Percentiles rank a stretch among this genome's conserved stretches.
These are phyloP conservation scores for Solanum sejunctum DNA, from an alignment of 257 asterid genomes.

Conservation along the genomic window DNA sequence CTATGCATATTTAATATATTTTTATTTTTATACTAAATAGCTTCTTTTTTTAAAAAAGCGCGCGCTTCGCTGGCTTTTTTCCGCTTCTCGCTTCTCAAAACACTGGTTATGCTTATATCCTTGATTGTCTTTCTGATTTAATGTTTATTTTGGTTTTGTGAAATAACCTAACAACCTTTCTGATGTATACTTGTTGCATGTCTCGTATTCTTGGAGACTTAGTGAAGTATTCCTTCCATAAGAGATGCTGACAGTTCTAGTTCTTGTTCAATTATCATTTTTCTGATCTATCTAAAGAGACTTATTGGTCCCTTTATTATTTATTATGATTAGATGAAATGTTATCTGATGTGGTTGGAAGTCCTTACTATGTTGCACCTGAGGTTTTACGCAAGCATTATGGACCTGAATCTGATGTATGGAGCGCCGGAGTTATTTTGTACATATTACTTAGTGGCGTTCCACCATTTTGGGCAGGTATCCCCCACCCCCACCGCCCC, in stretches of 20 bases:
- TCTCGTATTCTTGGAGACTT: background rate
- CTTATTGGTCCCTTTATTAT: background rate
- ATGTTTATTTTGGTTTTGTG: background rate
- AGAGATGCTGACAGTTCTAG: background rate
- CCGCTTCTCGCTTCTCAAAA: no score
- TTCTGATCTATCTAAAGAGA: background rate
- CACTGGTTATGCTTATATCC: background rate
- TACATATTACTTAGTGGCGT: background rate
- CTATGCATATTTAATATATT: no score
- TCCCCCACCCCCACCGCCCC: background rate
- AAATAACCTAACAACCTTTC: background rate
- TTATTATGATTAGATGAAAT: conserved; percentile 38
- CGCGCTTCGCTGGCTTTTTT: no score
- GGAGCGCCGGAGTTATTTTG: background rate
- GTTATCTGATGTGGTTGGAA: conserved; percentile 83
- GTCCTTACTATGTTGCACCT: conserved; percentile 94
- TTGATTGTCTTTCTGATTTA: background rate
- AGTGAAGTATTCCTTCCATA: background rate
- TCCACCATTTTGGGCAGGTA: conserved; percentile 55
- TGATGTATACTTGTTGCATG: background rate
- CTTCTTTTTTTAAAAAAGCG: no score
- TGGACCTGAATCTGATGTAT: background rate
- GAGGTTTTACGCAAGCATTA: conserved; percentile 37
- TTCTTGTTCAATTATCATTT: background rate
- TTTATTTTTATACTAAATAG: no score